Evolutionary conservation across 2,329 filamentous ascomycete genomes (phyloP).

Genomic region (Hansfordia pulvinata): DNA sequence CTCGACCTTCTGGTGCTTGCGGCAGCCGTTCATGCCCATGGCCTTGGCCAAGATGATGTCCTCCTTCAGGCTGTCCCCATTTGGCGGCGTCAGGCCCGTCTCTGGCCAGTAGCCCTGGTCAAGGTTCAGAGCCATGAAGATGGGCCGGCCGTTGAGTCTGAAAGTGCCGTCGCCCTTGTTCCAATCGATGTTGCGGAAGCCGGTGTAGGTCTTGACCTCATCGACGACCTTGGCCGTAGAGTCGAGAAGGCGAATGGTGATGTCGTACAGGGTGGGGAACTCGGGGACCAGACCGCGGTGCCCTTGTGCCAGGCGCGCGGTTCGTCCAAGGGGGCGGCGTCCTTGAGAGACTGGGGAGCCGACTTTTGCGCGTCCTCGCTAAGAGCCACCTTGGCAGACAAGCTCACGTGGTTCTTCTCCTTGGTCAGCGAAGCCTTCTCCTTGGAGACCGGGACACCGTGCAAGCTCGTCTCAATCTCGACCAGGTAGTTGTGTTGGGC

Average conservation of each 20-base stretch:
- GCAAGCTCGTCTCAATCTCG: conserved; percentile 38
- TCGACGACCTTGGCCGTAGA: conserved; percentile 29
- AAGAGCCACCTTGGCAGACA: conserved; percentile 35
- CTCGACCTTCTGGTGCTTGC: conserved; percentile 53
- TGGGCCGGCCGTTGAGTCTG: conserved; percentile 41
- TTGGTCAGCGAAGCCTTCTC: conserved; percentile 26
- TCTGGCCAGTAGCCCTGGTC: conserved; percentile 53
- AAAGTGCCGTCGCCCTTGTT: conserved; percentile 41
- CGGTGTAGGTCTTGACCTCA: conserved; percentile 42
- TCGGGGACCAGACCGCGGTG: conserved; percentile 49
- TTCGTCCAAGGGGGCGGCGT: conserved; percentile 20
- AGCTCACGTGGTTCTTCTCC: conserved; percentile 31
- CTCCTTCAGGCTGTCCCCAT: conserved; percentile 24
- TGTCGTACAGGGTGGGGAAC: conserved; percentile 42
- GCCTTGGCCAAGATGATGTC: conserved; percentile 43
- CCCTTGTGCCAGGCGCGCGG: conserved; percentile 32
- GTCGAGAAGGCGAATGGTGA: conserved; percentile 38
- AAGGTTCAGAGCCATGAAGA: conserved; percentile 45
- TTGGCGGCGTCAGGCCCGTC: conserved; percentile 45
- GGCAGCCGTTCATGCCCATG: conserved; percentile 52
- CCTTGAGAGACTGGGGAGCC: conserved; percentile 21
- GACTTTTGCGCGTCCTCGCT: conserved; percentile 23
- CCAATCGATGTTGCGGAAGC: conserved; percentile 49
- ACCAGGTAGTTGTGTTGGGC: conserved; percentile 31
- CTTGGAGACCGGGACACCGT: conserved; percentile 30